Evolutionary conservation across 805 yeast genomes (phyloP).

Genomic region (Hanseniaspora vineae): DNA sequence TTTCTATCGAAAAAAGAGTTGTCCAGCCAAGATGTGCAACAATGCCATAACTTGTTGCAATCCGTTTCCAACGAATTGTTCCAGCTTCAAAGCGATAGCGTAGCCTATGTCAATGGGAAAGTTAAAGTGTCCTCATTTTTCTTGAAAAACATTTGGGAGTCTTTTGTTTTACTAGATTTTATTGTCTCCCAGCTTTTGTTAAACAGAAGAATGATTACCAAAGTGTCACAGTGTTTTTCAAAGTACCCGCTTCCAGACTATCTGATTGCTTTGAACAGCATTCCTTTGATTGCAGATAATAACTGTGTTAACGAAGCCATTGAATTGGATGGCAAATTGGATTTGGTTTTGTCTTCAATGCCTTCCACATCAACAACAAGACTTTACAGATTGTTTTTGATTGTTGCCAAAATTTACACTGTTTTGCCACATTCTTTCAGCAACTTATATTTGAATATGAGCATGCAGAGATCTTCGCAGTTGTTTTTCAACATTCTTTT

Average conservation of each 20-base stretch:
- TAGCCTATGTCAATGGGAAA: too few species aligned
- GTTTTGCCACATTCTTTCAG: not conserved
- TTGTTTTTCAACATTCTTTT: not conserved
- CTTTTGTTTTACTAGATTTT: not conserved
- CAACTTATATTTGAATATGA: not conserved
- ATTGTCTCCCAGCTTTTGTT: not conserved
- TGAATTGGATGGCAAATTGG: too few species aligned
- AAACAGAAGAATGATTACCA: not conserved
- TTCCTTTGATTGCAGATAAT: not conserved
- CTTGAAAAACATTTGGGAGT: not conserved
- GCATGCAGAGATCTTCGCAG: not conserved
- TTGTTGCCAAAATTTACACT: not conserved
- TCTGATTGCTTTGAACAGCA: not conserved
- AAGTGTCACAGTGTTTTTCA: not conserved
- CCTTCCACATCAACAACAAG: not conserved
- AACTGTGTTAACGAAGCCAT: too few species aligned
- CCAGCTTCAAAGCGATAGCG: not conserved
- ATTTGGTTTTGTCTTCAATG: too few species aligned
- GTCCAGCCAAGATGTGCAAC: not conserved
- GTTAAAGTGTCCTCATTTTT: too few species aligned
- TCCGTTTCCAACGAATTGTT: not conserved
- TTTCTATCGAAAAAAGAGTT: not conserved
- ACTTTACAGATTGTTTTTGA: not conserved
- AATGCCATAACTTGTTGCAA: not conserved
- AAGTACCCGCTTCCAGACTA: not conserved